These are phyloP conservation scores for Exophiala viscosa DNA, from an alignment of 2,329 filamentous ascomycete species.

Conservation along the genomic window DNA sequence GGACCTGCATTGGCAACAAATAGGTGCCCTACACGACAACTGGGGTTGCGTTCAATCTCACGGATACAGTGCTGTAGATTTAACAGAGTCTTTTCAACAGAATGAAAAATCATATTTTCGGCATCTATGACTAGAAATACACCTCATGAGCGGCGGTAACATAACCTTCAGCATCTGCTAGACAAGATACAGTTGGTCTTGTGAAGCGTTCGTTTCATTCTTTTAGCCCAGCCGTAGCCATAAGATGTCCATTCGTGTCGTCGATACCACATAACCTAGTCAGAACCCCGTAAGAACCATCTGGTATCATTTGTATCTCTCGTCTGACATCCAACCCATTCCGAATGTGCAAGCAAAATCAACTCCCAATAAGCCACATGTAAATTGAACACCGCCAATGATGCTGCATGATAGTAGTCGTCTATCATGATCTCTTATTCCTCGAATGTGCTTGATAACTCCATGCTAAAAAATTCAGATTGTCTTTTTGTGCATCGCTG, in stretches of 20 bases:
- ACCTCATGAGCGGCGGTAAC: conserved; percentile 22
- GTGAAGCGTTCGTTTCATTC: conserved; percentile 13
- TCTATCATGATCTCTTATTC: conserved; percentile 24
- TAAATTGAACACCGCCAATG: conserved; percentile 16
- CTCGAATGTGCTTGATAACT: conserved; percentile 25
- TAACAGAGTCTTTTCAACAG: background rate
- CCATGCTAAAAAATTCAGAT: conserved; percentile 23
- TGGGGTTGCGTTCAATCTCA: too few species aligned
- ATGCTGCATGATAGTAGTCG: conserved; percentile 16
- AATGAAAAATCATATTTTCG: conserved; percentile 15
- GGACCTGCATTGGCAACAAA: too few species aligned
- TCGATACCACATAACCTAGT: conserved; percentile 18
- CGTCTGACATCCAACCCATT: conserved; percentile 13
- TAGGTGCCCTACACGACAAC: background rate
- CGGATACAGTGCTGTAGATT: too few species aligned
- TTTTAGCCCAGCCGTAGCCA: conserved; percentile 23
- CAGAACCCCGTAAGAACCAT: conserved; percentile 14
- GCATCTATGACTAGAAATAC: conserved; percentile 26
- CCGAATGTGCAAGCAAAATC: conserved; percentile 14
- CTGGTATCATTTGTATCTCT: conserved; percentile 22
- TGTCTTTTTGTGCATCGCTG: conserved; percentile 24
- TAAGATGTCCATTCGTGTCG: conserved; percentile 21
- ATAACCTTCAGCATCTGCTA: conserved; percentile 15
- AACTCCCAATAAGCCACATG: conserved; percentile 15
- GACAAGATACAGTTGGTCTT: conserved; percentile 4